A percentile compares a stretch with the other conserved stretches of the same genome.
Evolutionary conservation across 116 monocot species (phyloP).

Genomic region (Papilionanthe hybrid): DNA sequence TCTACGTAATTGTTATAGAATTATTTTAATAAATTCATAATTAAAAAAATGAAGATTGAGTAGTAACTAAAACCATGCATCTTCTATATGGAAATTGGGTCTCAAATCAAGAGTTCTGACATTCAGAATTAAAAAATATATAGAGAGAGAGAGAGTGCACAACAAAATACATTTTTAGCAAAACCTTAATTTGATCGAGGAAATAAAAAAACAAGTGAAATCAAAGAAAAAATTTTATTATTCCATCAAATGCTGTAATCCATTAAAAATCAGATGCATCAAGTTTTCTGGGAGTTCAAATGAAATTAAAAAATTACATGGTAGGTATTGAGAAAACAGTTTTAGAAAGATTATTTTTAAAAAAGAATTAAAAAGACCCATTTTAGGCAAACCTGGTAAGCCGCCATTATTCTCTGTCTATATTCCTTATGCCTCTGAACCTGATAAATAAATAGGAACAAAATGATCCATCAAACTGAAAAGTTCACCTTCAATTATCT

Average conservation of each 20-base stretch:
- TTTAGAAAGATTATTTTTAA: background rate
- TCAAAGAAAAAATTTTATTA: background rate
- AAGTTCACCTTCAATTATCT: background rate
- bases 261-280: background rate
- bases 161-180: background rate
- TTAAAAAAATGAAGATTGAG: too few species aligned
- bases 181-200: background rate
- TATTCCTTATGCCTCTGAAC: slow-evolving; percentile 72
- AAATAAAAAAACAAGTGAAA: background rate
- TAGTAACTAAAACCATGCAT: too few species aligned
- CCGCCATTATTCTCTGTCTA: slow-evolving; percentile 46
- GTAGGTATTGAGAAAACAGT: background rate
- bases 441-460: slow-evolving; percentile 22
- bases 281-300: background rate
- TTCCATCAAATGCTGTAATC: background rate
- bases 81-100: too few species aligned
- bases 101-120: too few species aligned
- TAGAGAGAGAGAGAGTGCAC: too few species aligned
- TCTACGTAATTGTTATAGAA: too few species aligned
- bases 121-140: too few species aligned
- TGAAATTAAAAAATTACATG: background rate
- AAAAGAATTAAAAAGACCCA: background rate
- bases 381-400: slow-evolving; percentile 57
- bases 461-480: background rate
- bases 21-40: too few species aligned